Conservation (phyloP, 2,329 filamentous ascomycete genomes). For the Arthrobotrys conoides region DNA sequence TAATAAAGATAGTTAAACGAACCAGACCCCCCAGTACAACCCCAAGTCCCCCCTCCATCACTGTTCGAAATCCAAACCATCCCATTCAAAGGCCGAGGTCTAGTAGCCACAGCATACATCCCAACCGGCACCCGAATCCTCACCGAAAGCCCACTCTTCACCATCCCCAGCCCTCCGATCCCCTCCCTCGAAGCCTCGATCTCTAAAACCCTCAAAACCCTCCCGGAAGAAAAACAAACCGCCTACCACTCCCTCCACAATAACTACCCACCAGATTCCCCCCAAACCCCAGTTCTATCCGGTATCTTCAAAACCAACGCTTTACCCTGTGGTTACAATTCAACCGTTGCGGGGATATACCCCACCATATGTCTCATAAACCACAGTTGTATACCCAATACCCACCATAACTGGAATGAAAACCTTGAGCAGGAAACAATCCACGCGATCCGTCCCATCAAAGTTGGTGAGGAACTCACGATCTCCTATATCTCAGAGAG, state of each 20-base stretch:
- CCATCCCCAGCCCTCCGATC: conserved; percentile 14
- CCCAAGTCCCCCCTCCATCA: background rate
- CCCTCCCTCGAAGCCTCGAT: conserved; percentile 35
- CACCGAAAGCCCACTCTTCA: conserved; percentile 67
- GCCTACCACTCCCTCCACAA: conserved; percentile 60
- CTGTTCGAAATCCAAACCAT: conserved; percentile 61
- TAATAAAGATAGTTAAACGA: background rate
- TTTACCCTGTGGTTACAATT: conserved; percentile 64
- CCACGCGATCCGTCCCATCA: conserved; percentile 65
- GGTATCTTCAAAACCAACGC: conserved; percentile 65
- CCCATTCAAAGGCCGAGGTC: conserved; percentile 67
- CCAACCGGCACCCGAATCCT: conserved; percentile 67
- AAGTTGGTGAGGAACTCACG: conserved; percentile 65
- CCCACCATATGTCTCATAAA: conserved; percentile 66
- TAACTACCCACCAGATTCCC: conserved; percentile 17
- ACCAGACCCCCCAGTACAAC: background rate
- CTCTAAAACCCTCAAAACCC: conserved; percentile 56
- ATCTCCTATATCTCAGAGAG: conserved; percentile 62
- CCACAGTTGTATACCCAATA: conserved; percentile 66
- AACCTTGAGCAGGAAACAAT: conserved; percentile 64
- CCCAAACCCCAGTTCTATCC: conserved; percentile 61
- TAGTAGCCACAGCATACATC: conserved; percentile 67
- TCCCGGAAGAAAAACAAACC: conserved; percentile 60
- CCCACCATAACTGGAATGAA: conserved; percentile 65
- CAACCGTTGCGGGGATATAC: conserved; percentile 64